A percentile compares a stretch with the other conserved stretches of the same genome.
These are phyloP conservation scores for Eremomyces bilateralis DNA, from an alignment of 495 filamentous ascomycete species.

Conservation along the genomic window DNA sequence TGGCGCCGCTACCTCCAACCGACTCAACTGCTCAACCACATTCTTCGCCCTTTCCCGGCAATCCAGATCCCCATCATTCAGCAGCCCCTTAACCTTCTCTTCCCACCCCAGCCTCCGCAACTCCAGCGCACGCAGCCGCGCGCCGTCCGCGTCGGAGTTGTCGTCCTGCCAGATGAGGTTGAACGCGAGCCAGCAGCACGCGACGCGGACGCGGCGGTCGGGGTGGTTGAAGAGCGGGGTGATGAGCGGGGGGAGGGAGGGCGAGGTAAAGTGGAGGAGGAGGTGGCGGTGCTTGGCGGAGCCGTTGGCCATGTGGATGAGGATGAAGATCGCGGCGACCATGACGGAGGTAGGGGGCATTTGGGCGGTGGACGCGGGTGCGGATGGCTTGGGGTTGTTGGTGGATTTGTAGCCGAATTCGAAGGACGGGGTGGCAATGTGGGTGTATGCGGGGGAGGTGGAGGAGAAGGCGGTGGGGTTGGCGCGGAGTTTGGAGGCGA, in stretches of 20 bases:
- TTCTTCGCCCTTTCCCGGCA: slow-evolving; percentile 66
- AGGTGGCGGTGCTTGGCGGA: slow-evolving; percentile 51
- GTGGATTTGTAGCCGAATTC: background rate
- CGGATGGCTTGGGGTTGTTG: slow-evolving; percentile 1
- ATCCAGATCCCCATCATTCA: slow-evolving; percentile 59
- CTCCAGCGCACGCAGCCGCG: slow-evolving; percentile 39
- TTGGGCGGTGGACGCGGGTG: slow-evolving; percentile 2
- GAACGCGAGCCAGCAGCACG: slow-evolving; percentile 58
- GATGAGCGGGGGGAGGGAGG: slow-evolving; percentile 36
- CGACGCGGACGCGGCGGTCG: slow-evolving; percentile 44
- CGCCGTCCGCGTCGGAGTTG: slow-evolving; percentile 33
- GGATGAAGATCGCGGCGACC: slow-evolving; percentile 45
- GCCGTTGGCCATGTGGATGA: slow-evolving; percentile 73
- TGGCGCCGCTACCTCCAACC: no score
- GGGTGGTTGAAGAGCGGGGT: slow-evolving; percentile 40
- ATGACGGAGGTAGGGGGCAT: slow-evolving; percentile 37
- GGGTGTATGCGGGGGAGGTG: background rate
- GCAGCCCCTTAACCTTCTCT: slow-evolving; percentile 32
- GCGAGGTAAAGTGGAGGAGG: no score
- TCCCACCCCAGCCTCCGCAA: slow-evolving; percentile 51
- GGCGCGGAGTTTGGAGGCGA: slow-evolving; percentile 40
- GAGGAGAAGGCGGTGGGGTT: slow-evolving; percentile 6
- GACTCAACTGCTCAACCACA: slow-evolving; percentile 42
- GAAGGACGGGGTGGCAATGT: slow-evolving; percentile 1
- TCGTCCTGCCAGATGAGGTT: slow-evolving; percentile 72